These are phyloP conservation scores for Acacia concinna DNA, from an alignment of 331 rosid species.

Conservation along the genomic window DNA sequence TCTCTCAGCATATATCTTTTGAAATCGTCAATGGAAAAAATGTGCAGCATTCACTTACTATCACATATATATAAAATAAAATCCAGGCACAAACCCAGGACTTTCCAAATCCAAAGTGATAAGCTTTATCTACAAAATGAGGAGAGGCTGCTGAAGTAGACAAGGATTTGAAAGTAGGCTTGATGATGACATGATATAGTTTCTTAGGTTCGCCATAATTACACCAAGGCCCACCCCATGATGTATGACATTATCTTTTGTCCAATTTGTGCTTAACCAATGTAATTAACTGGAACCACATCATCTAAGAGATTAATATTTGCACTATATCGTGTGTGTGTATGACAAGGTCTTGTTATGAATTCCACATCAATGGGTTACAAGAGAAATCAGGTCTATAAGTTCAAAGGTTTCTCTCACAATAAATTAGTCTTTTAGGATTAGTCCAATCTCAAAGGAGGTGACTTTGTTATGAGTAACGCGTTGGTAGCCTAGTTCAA, in stretches of 20 bases:
- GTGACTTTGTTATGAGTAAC: neutral
- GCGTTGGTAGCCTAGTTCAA: too few relatives aligned
- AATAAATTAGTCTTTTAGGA: too few relatives aligned
- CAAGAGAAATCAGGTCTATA: too few relatives aligned
- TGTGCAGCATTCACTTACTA: neutral
- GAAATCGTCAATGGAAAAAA: neutral
- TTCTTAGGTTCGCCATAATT: constrained; percentile 11
- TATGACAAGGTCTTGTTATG: too few relatives aligned
- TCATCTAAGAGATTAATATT: constrained; percentile 8
- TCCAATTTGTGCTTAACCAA: constrained; percentile 13
- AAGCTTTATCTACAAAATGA: neutral
- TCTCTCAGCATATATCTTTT: constrained; percentile 25
- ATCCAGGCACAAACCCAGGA: neutral
- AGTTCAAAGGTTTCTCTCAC: neutral
- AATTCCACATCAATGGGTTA: too few relatives aligned
- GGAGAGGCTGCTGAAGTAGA: neutral
- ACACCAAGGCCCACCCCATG: constrained; percentile 14
- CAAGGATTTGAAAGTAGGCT: neutral
- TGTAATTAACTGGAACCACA: constrained; percentile 5
- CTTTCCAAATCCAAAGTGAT: neutral
- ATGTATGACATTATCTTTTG: constrained; percentile 1
- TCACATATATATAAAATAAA: neutral
- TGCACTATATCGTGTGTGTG: too few relatives aligned
- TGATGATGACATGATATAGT: neutral
- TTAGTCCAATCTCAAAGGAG: neutral